These are phyloP conservation scores for Schwanniomyces sp. DNA, from an alignment of 805 yeast species.

Conservation along the genomic window DNA sequence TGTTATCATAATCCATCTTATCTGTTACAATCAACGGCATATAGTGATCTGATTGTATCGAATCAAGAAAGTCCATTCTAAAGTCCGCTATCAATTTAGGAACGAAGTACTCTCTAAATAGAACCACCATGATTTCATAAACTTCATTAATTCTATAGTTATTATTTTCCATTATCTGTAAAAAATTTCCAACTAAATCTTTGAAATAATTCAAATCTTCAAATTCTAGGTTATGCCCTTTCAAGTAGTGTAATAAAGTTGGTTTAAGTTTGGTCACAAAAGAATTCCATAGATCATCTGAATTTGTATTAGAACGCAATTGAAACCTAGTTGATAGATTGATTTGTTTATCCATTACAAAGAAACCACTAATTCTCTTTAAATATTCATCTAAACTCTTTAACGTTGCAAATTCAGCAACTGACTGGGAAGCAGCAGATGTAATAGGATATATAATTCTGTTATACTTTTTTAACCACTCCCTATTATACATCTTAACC, in stretches of 20 bases:
- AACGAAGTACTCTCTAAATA: slow-evolving; percentile 62
- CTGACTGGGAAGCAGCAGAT: slow-evolving; percentile 13
- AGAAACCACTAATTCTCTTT: slow-evolving; percentile 68
- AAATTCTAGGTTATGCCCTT: slow-evolving; percentile 37
- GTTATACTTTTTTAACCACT: slow-evolving; percentile 68
- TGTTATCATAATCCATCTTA: slow-evolving; percentile 57
- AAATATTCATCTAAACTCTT: slow-evolving; percentile 54
- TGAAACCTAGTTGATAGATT: slow-evolving; percentile 62
- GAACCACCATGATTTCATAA: slow-evolving; percentile 57
- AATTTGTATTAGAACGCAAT: slow-evolving; percentile 59
- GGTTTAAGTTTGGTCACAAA: slow-evolving; percentile 60
- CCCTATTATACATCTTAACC: slow-evolving; percentile 63
- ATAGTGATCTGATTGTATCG: slow-evolving; percentile 78
- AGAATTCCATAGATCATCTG: slow-evolving; percentile 76
- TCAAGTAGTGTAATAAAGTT: slow-evolving; percentile 49
- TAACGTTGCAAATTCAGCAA: slow-evolving; percentile 27
- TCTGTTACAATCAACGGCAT: slow-evolving; percentile 80
- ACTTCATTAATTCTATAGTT: slow-evolving; percentile 59
- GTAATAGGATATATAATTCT: slow-evolving; percentile 66
- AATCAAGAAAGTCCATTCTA: slow-evolving; percentile 55
- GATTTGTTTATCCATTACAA: slow-evolving; percentile 71
- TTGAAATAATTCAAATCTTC: slow-evolving; percentile 56
- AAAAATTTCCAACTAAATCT: slow-evolving; percentile 63
- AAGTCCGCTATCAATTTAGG: slow-evolving; percentile 55
- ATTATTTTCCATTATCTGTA: slow-evolving; percentile 75